Evolutionary conservation across 1,284 basidiomycete genomes (phyloP), one percentile per base, ranked within the genome.

Genomic region (Pseudozyma hubeiensis): DNA sequence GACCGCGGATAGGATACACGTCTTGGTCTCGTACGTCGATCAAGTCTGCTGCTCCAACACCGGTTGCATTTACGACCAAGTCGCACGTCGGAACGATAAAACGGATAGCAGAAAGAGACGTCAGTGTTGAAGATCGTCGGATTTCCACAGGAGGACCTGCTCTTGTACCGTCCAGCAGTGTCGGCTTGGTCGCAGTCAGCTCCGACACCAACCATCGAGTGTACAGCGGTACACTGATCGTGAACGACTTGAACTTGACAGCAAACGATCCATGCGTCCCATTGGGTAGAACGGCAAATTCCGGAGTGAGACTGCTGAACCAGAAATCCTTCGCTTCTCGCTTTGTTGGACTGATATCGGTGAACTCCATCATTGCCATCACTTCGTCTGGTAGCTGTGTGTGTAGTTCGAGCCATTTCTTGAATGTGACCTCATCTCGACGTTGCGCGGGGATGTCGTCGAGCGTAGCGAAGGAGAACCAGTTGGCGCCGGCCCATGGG

Each of bases 1-100:
- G 94, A 0, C 94, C 94, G 44, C 93, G 88, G 54, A 94, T 89
- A 0, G 94, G 93, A 81, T 89, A 90, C 24, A 94, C 87, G 81
- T 93, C 91, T 71, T 92, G 89, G 3, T 95, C 90, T 5, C 92
- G 50, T 0, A 79, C 79, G 31, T 81, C 79, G 31, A 44, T n/a
- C 3, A 82, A 60, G 6, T 73, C 62, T 7, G 51, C 74, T n/a
- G 76, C 71, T 11, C 84, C 85, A 1, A 86, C 76, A 5, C 86
- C 87, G 0, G 86, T 86, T 1, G 86, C 86, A 57, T 88, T 88
- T 49, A 88, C 82, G 8, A 88, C 81, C 7, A 87, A 50, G 31
- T 50, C 35, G 9, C 53, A 64, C 37, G 34, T 34, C 0, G 70
- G 70, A 1, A 71, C 45, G 4, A 75, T 33, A 9, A 57, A 45